Evolutionary conservation across 805 yeast species (phyloP), one percentile per base, ranked within the genome.

Genomic region (Yamadazyma insecticola): DNA sequence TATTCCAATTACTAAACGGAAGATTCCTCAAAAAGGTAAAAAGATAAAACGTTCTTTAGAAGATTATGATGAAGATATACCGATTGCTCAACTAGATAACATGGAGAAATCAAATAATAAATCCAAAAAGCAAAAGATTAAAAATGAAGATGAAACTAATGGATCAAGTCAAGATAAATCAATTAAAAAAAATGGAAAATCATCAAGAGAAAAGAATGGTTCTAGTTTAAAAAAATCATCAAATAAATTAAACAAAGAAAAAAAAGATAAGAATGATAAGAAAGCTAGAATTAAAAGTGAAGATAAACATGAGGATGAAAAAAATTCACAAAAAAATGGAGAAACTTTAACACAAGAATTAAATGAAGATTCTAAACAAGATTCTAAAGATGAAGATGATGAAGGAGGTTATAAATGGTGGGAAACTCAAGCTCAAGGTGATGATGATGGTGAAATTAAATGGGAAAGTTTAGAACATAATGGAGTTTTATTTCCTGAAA

Each of bases 401-500:
- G 65, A 59, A n/a, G 29, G 24, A 3, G 39, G 39, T 12, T 79
- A 74, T 51, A 80, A 78, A 55, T 79, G 95, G 95, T 79, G 95
- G 94, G 87, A 95, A 92, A 90, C 85, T 51, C 76, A 74, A 25
- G 90, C 85, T 51, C 76, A 74, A 25, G 76, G 74, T 26, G 82
- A 81, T 41, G 57, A 77, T 19, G 83, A 84, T 48, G 90, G 81
- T 19, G 74, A 80, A 24, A 68, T 79, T 33, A 86, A 87, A 51
- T 90, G 98, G 98, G 80, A 76, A 15, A 73, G 88, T 1, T 62
- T 90, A 31, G 86, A 76, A 40, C 98, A 90, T 53, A 78, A 74
- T 43, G 98, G 98, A 47, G 96, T 90, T 9, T 60, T 89, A 19
- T 90, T 90, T 48, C 97, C 98, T 2, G 97, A 97, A 0, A 81